These are phyloP conservation scores for Geotrichum siamense DNA, from an alignment of 1,139 yeast genomes.

Conservation along the genomic window DNA sequence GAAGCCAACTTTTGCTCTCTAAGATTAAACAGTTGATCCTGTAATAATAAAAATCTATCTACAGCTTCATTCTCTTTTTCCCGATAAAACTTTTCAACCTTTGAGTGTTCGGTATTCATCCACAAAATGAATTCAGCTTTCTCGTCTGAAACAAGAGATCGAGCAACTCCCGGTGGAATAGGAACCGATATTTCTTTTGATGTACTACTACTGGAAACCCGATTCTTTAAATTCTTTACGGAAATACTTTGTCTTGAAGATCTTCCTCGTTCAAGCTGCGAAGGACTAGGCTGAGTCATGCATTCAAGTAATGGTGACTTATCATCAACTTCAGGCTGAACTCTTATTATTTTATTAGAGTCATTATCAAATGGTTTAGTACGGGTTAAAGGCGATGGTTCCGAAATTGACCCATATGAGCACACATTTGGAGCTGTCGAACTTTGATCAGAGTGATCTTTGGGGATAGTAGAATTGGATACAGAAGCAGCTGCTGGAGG, in stretches of 20 bases:
- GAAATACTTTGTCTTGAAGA: constrained; percentile 3
- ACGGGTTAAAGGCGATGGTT: neutral
- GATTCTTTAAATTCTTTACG: neutral
- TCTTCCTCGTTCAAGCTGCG: constrained; percentile 7
- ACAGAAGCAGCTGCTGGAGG: constrained; percentile 27
- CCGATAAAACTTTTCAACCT: constrained; percentile 54
- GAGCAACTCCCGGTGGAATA: neutral
- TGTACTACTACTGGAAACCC: neutral
- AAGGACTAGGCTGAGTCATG: neutral
- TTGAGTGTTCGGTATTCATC: constrained; percentile 52
- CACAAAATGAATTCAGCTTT: constrained; percentile 46
- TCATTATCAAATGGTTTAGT: neutral
- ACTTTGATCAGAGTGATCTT: constrained; percentile 29
- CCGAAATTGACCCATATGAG: constrained; percentile 9
- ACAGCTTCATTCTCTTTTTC: constrained; percentile 56
- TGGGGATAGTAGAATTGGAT: constrained; percentile 14
- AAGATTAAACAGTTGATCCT: constrained; percentile 60
- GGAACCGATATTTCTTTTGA: neutral
- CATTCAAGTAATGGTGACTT: constrained; percentile 28
- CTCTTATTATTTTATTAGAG: constrained; percentile 1
- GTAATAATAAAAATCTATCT: constrained; percentile 53
- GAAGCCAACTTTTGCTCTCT: constrained; percentile 43
- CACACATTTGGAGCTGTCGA: constrained; percentile 8
- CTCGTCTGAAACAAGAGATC: constrained; percentile 27
- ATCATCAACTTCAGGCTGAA: constrained; percentile 25